Conservation (phyloP, 192 early-diverging fungal species). For the Umbelopsis vinacea region DNA sequence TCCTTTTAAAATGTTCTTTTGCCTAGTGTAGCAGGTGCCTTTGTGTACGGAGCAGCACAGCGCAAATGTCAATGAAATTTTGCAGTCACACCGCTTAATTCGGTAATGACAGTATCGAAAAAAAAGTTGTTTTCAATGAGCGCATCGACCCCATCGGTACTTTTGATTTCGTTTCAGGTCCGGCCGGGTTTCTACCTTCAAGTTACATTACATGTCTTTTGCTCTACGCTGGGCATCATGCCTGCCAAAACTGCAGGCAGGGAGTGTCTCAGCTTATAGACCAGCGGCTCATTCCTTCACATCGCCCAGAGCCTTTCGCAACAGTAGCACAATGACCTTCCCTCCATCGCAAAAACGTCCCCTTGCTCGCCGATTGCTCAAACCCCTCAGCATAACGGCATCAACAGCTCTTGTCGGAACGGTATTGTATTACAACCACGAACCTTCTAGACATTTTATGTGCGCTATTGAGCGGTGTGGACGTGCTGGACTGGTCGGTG, state of each 20-base stretch:
- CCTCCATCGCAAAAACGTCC: constrained; percentile 9
- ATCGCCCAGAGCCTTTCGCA: neutral
- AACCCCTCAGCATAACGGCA: constrained; percentile 19
- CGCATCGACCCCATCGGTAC: neutral
- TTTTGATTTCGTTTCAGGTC: neutral
- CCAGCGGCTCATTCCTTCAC: neutral
- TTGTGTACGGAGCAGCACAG: no score
- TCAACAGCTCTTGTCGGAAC: constrained; percentile 6
- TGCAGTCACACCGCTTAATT: neutral
- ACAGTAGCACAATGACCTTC: neutral
- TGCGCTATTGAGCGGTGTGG: constrained; percentile 41
- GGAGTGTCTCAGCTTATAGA: neutral
- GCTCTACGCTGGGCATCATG: neutral
- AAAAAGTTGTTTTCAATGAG: neutral
- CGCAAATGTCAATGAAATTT: neutral
- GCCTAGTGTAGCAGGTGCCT: no score
- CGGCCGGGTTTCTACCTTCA: neutral
- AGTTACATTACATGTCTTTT: neutral
- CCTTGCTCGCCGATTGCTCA: constrained; percentile 6
- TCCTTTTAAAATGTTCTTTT: no score
- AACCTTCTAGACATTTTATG: constrained; percentile 37
- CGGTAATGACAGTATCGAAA: neutral
- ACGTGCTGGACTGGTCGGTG: constrained; percentile 46
- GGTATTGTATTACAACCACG: constrained; percentile 37
- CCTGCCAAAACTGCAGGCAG: neutral